These are phyloP conservation scores for Naganishia sp. DNA, from an alignment of 1,284 basidiomycete genomes.

Conservation along the genomic window DNA sequence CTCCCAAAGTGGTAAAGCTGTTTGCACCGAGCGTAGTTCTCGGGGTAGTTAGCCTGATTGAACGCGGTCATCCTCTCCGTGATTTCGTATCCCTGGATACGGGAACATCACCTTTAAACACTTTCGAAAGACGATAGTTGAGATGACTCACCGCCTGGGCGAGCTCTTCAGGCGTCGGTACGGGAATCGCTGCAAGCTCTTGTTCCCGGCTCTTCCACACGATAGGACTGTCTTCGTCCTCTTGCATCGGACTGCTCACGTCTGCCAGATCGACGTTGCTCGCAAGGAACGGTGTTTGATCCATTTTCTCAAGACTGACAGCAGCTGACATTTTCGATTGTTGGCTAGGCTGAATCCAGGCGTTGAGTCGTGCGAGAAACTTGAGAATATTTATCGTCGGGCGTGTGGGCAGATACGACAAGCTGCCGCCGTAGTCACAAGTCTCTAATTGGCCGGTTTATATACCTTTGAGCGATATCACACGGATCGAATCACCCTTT, in stretches of 20 bases:
- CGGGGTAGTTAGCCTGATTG: slow-evolving; percentile 19
- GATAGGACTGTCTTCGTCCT: neutral
- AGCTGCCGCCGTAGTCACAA: no score
- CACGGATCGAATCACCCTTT: no score
- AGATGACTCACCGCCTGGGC: slow-evolving; percentile 9
- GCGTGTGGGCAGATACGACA: no score
- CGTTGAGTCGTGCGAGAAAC: neutral
- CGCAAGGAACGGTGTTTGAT: slow-evolving; percentile 12
- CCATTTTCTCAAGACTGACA: neutral
- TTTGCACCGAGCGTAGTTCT: slow-evolving; percentile 24
- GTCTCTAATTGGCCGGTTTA: no score
- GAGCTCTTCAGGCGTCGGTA: slow-evolving; percentile 13
- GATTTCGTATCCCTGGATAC: neutral
- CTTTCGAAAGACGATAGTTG: neutral
- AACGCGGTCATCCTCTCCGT: slow-evolving; percentile 24
- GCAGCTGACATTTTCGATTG: neutral
- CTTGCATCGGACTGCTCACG: slow-evolving; percentile 20
- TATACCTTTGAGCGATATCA: no score
- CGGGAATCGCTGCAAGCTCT: slow-evolving; percentile 3
- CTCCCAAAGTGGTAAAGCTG: slow-evolving; percentile 20
- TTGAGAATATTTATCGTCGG: neutral
- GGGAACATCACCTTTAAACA: neutral
- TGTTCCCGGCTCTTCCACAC: slow-evolving; percentile 2
- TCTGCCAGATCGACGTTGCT: slow-evolving; percentile 12
- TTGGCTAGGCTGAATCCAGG: neutral